Conservation (phyloP, 768 basidiomycete genomes). For the Termitomyces sp. region DNA sequence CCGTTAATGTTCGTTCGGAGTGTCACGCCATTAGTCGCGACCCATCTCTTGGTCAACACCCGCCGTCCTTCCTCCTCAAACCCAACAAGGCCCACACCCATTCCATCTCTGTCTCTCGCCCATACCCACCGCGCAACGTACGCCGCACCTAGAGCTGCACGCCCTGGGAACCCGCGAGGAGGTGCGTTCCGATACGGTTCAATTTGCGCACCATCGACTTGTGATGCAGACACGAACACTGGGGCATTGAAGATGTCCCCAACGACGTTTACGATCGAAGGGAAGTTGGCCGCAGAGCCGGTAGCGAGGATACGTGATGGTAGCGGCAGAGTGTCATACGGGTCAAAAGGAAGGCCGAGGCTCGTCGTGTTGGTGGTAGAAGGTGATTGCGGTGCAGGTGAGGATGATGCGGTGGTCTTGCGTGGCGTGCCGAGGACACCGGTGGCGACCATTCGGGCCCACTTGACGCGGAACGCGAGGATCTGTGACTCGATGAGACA, state of each 20-base stretch:
- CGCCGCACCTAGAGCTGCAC: conserved; percentile 68
- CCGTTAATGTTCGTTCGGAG: conserved; percentile 57
- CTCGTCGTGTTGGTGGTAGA: conserved; percentile 25
- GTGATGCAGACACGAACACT: conserved; percentile 67
- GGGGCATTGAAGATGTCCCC: conserved; percentile 82
- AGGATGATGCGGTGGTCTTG: conserved; percentile 24
- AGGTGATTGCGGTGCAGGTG: conserved; percentile 2
- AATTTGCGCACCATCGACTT: conserved; percentile 72
- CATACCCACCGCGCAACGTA: conserved; percentile 85
- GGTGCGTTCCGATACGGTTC: conserved; percentile 72
- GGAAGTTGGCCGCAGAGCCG: conserved; percentile 82
- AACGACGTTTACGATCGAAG: conserved; percentile 70
- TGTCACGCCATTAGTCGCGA: conserved; percentile 51
- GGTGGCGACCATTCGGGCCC: conserved; percentile 66
- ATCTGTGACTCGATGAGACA: conserved; percentile 81
- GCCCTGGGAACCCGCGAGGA: conserved; percentile 58
- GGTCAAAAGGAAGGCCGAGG: conserved; percentile 70
- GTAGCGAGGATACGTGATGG: conserved; percentile 65
- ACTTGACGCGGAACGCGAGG: conserved; percentile 77
- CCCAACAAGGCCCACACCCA: conserved; percentile 38
- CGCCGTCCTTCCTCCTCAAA: conserved; percentile 80
- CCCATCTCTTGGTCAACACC: conserved; percentile 71
- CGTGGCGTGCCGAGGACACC: conserved; percentile 54
- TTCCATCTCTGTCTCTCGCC: conserved; percentile 52
- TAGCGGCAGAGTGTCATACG: conserved; percentile 63